These are phyloP conservation scores for Apophysomyces variabilis DNA, from an alignment of 371 early-diverging fungal species.

Conservation along the genomic window DNA sequence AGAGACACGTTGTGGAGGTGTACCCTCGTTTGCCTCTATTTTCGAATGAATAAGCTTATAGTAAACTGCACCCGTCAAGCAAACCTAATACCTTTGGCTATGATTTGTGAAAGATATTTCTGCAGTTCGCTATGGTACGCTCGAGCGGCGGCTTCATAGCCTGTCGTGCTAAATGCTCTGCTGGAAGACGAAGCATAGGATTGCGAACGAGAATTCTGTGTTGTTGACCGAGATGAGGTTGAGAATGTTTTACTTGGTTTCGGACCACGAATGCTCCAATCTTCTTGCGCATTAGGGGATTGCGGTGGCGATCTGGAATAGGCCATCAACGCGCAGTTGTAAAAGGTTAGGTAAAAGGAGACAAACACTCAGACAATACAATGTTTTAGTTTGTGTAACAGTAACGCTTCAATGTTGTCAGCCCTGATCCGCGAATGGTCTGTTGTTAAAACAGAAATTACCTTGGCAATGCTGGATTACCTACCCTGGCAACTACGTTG, in stretches of 20 bases:
- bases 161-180: conserved; percentile 26
- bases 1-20: conserved; percentile 57
- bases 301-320: conserved; percentile 39
- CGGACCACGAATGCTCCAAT: conserved; percentile 33
- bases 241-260: conserved; percentile 35
- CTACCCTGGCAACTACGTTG: too few species aligned
- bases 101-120: conserved; percentile 31
- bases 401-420: not conserved
- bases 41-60: not conserved
- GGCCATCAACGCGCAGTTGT: conserved; percentile 25
- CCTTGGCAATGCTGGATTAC: too few species aligned
- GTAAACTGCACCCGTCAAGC: not conserved
- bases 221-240: conserved; percentile 33
- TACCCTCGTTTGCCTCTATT: conserved; percentile 54
- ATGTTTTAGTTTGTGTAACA: conserved; percentile 2
- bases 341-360: conserved; percentile 12
- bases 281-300: conserved; percentile 36
- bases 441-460: too few species aligned
- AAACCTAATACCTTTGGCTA: conserved; percentile 43
- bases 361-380: conserved; percentile 3
- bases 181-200: conserved; percentile 43
- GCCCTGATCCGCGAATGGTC: not conserved
- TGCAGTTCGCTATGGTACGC: conserved; percentile 45
- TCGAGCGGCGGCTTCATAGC: conserved; percentile 42
- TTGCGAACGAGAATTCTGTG: conserved; percentile 39